phyloP scores from a whole-genome alignment of 176 grass and related monocot species.

The Oropetium thomaeum region DNA sequence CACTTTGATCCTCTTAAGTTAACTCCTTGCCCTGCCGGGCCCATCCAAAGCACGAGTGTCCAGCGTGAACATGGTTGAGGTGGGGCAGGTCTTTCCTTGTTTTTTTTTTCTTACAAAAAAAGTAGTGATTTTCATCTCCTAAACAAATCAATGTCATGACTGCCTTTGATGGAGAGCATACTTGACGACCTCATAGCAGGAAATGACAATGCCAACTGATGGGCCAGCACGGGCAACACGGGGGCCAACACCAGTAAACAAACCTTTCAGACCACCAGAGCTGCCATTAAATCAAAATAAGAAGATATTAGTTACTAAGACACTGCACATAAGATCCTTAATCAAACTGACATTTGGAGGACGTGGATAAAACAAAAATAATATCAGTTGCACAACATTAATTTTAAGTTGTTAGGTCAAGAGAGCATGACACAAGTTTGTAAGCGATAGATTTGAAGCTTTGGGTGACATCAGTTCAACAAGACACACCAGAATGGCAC shows the following conservation, averaged over 20 bases:
- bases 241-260: slow-evolving; percentile 81
- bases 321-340: background rate
- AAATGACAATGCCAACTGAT: slow-evolving; percentile 91
- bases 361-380: background rate
- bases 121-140: background rate
- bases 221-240: slow-evolving; percentile 88
- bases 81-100: background rate
- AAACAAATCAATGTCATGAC: slow-evolving; percentile 21
- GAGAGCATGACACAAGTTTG: background rate
- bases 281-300: slow-evolving; percentile 37
- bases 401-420: background rate
- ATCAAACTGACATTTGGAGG: background rate
- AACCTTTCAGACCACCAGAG: slow-evolving; percentile 65
- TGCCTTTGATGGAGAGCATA: slow-evolving; percentile 65
- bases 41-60: background rate
- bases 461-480: background rate
- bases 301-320: background rate
- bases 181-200: slow-evolving; percentile 94
- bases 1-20: slow-evolving; percentile 26
- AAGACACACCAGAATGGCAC: background rate
- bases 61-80: background rate
- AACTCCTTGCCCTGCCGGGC: background rate
- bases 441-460: background rate
- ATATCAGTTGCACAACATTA: background rate
- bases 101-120: slow-evolving; percentile 27